These are phyloP conservation scores for Eimeria brunetti DNA, from an alignment of 169 alveolate species.

Conservation along the genomic window DNA sequence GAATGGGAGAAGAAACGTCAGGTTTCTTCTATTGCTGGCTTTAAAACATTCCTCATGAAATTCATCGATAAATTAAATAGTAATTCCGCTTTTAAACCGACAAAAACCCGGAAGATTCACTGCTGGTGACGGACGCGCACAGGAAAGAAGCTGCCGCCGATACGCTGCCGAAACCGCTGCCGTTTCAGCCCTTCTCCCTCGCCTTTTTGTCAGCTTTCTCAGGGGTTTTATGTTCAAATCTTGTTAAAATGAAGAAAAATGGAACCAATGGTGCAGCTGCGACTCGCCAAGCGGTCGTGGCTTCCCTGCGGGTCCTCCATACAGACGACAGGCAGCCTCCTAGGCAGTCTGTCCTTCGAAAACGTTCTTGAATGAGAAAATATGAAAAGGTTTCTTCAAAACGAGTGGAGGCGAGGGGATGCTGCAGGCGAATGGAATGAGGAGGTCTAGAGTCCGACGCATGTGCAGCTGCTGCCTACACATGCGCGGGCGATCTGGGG, in stretches of 20 bases:
- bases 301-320: neutral
- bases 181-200: neutral
- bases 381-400: neutral
- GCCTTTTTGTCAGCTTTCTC: neutral
- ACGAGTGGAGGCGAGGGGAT: neutral
- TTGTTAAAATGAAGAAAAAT: neutral
- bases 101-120: neutral
- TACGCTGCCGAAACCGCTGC: neutral
- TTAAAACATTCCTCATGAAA: neutral
- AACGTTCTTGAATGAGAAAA: neutral
- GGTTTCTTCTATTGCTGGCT: neutral
- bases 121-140: neutral
- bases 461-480: constrained; percentile 51
- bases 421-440: neutral
- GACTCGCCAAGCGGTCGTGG: neutral
- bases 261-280: neutral
- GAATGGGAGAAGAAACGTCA: neutral
- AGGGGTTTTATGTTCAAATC: neutral
- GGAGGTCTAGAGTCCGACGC: constrained; percentile 32
- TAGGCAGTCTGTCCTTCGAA: neutral
- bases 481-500: constrained; percentile 21
- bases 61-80: neutral
- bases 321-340: constrained; percentile 19
- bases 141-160: neutral
- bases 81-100: neutral